These are phyloP conservation scores for Xylaria grammica DNA, from an alignment of 495 filamentous ascomycete genomes.

Conservation along the genomic window DNA sequence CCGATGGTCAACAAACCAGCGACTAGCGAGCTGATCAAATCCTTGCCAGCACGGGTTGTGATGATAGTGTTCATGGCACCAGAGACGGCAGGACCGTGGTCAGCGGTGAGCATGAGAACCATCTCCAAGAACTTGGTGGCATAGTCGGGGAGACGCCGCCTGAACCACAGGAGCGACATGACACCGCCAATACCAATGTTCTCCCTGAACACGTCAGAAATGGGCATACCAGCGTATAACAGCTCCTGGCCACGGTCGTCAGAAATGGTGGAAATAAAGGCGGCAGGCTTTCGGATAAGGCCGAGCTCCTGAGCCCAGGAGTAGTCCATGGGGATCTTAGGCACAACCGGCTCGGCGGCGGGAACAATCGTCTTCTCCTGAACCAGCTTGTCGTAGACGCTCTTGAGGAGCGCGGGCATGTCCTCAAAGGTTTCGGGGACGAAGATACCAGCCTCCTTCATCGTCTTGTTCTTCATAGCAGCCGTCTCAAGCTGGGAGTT, in stretches of 20 bases:
- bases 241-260: constrained; percentile 99
- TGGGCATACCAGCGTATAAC: constrained; percentile 98
- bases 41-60: constrained; percentile 97
- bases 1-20: constrained; percentile 97
- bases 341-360: constrained; percentile 84
- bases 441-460: constrained; percentile 91
- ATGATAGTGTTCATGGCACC: constrained; percentile 99
- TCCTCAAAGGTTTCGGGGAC: constrained; percentile 98
- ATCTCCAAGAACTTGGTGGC: constrained; percentile 99
- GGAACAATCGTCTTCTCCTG: constrained; percentile 82
- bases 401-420: constrained; percentile 73
- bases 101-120: constrained; percentile 99
- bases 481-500: constrained; percentile 99
- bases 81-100: constrained; percentile 98
- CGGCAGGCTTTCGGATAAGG: constrained; percentile 98
- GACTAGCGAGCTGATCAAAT: constrained; percentile 93
- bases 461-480: constrained; percentile 91
- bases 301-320: constrained; percentile 99
- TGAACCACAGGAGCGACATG: constrained; percentile 99
- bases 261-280: constrained; percentile 99
- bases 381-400: constrained; percentile 86
- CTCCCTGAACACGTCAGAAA: constrained; percentile 98
- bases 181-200: constrained; percentile 99
- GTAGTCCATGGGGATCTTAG: constrained; percentile 99
- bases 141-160: constrained; percentile 92